These are phyloP conservation scores for Rhizoclosmatium globosum DNA, from an alignment of 192 early-diverging fungal species.

Conservation along the genomic window DNA sequence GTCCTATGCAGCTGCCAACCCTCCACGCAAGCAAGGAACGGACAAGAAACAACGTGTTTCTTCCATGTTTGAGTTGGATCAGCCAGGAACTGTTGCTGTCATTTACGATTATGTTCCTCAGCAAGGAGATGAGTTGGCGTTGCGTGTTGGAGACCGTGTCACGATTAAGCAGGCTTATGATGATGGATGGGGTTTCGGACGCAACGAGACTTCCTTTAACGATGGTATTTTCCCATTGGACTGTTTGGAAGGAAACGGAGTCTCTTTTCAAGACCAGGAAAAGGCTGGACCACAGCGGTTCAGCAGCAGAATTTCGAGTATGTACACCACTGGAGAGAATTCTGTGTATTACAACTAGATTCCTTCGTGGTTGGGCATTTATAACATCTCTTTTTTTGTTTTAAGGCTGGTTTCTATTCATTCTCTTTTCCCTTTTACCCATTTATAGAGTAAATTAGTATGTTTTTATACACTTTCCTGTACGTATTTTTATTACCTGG, in stretches of 20 bases:
- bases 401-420: no score
- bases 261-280: background rate
- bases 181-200: conserved; percentile 16
- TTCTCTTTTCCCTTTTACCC: no score
- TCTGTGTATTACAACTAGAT: background rate
- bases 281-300: conserved; percentile 4
- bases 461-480: no score
- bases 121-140: background rate
- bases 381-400: no score
- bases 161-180: conserved; percentile 1
- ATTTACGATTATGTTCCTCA: background rate
- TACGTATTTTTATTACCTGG: no score
- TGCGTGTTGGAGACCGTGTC: background rate
- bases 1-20: background rate
- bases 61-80: background rate
- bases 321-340: background rate
- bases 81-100: no score
- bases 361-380: no score
- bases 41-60: conserved; percentile 21
- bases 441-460: no score
- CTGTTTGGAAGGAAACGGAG: background rate
- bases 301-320: conserved; percentile 5
- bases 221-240: conserved; percentile 10
- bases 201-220: background rate
- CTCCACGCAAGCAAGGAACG: background rate